Conservation (phyloP, 2,329 filamentous ascomycete genomes). For the Coniochaeta prunicola region DNA sequence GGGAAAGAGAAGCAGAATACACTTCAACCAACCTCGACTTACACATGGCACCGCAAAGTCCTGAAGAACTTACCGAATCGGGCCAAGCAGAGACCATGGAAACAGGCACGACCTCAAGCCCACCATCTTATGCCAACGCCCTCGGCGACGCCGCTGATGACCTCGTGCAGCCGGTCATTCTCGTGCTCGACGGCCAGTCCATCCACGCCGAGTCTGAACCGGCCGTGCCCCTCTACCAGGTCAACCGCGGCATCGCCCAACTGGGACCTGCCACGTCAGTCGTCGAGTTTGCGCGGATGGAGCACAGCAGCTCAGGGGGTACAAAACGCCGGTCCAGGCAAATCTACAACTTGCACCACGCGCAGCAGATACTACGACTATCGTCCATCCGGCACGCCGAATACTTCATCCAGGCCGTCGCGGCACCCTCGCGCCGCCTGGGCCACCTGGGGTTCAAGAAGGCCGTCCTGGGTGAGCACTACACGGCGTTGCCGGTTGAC, state of each 20-base stretch:
- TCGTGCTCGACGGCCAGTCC: conserved; percentile 15
- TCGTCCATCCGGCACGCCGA: neutral
- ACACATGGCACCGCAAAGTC: no score
- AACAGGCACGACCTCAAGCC: no score
- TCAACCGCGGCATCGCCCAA: conserved; percentile 14
- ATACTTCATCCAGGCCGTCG: neutral
- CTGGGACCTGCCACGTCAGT: conserved; percentile 11
- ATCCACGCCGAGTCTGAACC: conserved; percentile 16
- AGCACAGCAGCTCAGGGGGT: conserved; percentile 6
- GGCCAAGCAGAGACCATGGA: no score
- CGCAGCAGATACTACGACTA: neutral
- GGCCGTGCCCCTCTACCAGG: conserved; percentile 15
- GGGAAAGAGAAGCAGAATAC: no score
- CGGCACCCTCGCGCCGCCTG: neutral
- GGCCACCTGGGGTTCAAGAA: neutral
- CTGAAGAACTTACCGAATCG: no score
- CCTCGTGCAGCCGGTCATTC: conserved; percentile 15
- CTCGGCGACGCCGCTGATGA: conserved; percentile 6
- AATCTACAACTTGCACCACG: neutral
- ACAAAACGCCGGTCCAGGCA: neutral
- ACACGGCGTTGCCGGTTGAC: conserved; percentile 9
- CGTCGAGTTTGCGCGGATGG: conserved; percentile 16
- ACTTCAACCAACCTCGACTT: no score
- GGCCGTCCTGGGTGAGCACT: neutral
- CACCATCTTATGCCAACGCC: no score